phyloP scores from a whole-genome alignment of 2,329 filamentous ascomycete species.

The Penicillium janthinellum region DNA sequence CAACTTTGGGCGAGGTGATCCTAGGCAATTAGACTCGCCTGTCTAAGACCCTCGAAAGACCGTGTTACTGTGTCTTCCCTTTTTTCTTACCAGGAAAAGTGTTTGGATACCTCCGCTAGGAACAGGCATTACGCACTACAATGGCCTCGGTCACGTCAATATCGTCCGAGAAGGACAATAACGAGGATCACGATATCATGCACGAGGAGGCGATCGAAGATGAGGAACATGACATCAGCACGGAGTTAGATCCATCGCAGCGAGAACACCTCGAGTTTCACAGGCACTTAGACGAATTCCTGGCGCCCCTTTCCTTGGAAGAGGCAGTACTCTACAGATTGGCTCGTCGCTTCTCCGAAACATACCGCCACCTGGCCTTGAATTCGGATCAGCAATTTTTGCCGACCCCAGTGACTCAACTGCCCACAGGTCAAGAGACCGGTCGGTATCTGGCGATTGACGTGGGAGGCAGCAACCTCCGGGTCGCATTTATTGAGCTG shows the following conservation, averaged over 20 bases:
- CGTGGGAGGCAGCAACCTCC: conserved; percentile 59
- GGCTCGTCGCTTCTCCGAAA: conserved; percentile 48
- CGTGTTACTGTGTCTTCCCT: not conserved
- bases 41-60: not conserved
- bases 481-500: conserved; percentile 59
- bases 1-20: not conserved
- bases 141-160: conserved; percentile 32
- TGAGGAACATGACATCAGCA: conserved; percentile 37
- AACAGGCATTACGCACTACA: not conserved
- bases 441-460: conserved; percentile 60
- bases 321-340: conserved; percentile 49
- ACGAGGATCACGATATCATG: conserved; percentile 33
- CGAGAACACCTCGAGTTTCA: conserved; percentile 36
- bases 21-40: not conserved
- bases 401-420: conserved; percentile 49
- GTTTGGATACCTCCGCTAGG: not conserved
- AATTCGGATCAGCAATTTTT: conserved; percentile 51
- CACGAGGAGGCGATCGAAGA: conserved; percentile 36
- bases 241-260: conserved; percentile 33
- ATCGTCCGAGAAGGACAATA: conserved; percentile 27
- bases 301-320: conserved; percentile 44
- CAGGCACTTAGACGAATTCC: conserved; percentile 42
- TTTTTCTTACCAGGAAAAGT: not conserved
- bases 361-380: conserved; percentile 48
- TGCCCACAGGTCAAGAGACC: conserved; percentile 55